Evolutionary conservation across 331 rosid genomes (phyloP), one percentile per base, ranked within the genome.

Genomic region (Stylosanthes scabra): DNA sequence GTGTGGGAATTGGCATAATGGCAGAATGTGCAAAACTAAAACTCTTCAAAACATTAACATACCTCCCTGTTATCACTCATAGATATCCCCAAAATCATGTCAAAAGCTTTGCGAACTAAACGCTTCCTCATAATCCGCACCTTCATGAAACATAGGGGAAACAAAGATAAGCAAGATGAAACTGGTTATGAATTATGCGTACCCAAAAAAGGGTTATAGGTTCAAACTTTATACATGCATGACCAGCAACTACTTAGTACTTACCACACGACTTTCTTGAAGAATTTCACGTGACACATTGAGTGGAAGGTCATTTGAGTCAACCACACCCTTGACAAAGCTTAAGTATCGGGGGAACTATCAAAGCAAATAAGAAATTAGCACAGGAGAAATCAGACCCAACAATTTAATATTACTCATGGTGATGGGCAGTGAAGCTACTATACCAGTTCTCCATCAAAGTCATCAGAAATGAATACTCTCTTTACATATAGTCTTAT

Each of bases 271-370:
- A 74, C 98, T 95, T 79, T 95, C 99, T 87, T 95, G 99, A 81
- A 92, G 99, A 82, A 95, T 90, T 83, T 95, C 99, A 66, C 98
- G 97, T 7, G 99, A 95, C 67, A 92, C 97, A 73, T 95, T 95
- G 75, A 95, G 98, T 51, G 99, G 99, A 75, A 95, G 99, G 79
- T 92, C 98, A 80, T 89, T 86, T 1, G 99, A 95, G 80, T 95
- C 99, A 71, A 95, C 98, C 71, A 92, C 92, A 83, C 99, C 99
- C 80, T 95, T 92, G 74, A 92, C 84, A 62, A 95, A 95, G 90
- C 98, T 95, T 45, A 92, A 86, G 77, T 95, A 95, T 49, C 97
- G 89, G 3, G 99, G 99, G 78, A 95, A 95, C 99, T 95, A 81
- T 74, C 57, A 49, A 56, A 69, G 70, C 50, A 82, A 74, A 78